Evolutionary conservation across 2,329 filamentous ascomycete species (phyloP), one percentile per base, ranked within the genome.

Genomic region (Alternaria novae-zelandiae): DNA sequence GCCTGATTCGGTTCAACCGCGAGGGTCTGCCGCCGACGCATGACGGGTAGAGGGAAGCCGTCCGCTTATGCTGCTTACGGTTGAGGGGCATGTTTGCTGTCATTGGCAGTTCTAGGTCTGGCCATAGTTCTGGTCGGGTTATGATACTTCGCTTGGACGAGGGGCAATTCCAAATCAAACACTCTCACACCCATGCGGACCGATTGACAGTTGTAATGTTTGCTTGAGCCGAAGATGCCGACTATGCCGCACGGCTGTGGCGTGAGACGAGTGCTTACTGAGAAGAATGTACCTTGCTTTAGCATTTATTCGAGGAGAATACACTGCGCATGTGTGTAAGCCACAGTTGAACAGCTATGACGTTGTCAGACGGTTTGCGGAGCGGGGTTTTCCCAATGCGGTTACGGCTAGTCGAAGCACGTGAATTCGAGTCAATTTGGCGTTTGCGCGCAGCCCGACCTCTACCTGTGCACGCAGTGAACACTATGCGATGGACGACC

Each of bases 391-490:
- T 46, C 45, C 49, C 5, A n/a, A 57, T 51, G 12, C 36, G 50
- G 54, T 32, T 54, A 57, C 41, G 17, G 63, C 60, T 28, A 21
- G 54, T 36, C 36, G 10, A 25, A 26, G 51, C 71, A 74, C 71
- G 71, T 73, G 71, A 68, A 49, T 45, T 54, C 69, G 69, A 65
- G 71, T 65, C 64, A 69, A 17, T 62, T 59, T 61, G 67, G 69
- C 64, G 70, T 70, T 64, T 32, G 45, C 58, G 44, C 32, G 44
- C 28, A 41, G 11, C 49, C 45, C 43, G 13, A 21, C 30, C 32
- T 63, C 55, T 13, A 47, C 30, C 13, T 23, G 43, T 28, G 36
- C 17, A 49, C 23, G 8, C 25, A 47, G 28, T 17, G 23, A n/a
- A 32, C 54, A 56, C 54, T 26, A 54, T 62, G 51, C 41, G 20